Evolutionary conservation across 306 rosid species (phyloP), one percentile per base, ranked within the genome.

Genomic region (Rubus parviflorus): DNA sequence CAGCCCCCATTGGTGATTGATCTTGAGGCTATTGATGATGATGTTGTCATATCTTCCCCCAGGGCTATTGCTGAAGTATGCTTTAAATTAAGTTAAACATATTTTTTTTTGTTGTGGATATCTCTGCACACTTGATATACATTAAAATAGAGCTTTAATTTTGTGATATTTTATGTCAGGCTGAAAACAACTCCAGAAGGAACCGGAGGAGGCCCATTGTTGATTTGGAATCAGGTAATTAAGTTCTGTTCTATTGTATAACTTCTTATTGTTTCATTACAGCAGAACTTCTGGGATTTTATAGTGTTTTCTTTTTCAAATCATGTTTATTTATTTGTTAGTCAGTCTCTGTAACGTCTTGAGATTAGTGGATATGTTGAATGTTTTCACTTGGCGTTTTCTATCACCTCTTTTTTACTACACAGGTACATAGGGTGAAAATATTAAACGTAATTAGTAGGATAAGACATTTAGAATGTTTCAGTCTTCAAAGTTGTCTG

Each of bases 1-100:
- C 82, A 52, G 46, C 86, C 40, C 82, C 88, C 64, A 40, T 85
- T 16, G 69, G 69, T 37, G 77, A 90, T 95, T 79, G 97, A 95
- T 80, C 89, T 95, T 73, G 99, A 92, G 75, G 96, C 91, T 82
- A 81, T 88, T 75, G 99, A 95, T 63, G 99, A 92, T 49, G 98
- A 94, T 87, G 92, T 90, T 75, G 17, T 72, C 75, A 95, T 87
- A 86, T 89, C 97, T 56, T 81, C 89, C 19, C 92, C 96, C 3
- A 87, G 85, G 78, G 99, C 97, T 75, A 88, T 95, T 87, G 91
- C 91, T 12, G 92, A 93, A 86, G 99, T 89, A 85, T 70, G 70
- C 75, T 64, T 56, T 73, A 65, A 56, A 25, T 7, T 63, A 12
- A 37, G 14, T 70, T 30, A 57, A 57, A 5, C 49, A 5, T 6